Evolutionary conservation across 176 grass and related monocot species (phyloP).

Genomic region (Pontederia paniculata): DNA sequence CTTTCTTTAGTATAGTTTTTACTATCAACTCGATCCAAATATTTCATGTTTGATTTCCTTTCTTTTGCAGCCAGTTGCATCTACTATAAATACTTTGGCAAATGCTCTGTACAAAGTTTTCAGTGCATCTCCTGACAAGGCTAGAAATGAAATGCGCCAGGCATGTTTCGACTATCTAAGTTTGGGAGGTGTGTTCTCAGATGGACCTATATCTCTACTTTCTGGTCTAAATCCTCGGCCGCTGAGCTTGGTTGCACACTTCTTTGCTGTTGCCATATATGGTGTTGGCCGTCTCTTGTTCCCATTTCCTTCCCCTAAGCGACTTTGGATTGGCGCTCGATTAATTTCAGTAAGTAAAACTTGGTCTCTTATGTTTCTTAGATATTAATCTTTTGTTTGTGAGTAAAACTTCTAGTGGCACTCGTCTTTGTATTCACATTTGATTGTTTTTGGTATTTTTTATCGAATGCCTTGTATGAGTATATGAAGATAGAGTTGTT

Average conservation of each 20-base stretch:
- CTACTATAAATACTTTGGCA: slow-evolving; percentile 93
- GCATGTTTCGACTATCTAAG: slow-evolving; percentile 97
- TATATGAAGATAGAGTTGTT: too few relatives aligned
- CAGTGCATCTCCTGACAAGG: slow-evolving; percentile 70
- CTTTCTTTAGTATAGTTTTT: too few relatives aligned
- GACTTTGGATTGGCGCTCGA: slow-evolving; percentile 73
- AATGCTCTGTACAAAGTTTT: slow-evolving; percentile 97
- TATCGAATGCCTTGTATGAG: neutral
- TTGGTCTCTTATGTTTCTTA: too few relatives aligned
- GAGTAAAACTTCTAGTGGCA: neutral
- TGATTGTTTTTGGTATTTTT: neutral
- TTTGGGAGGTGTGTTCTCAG: slow-evolving; percentile 82
- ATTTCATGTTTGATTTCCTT: neutral
- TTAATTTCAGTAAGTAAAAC: slow-evolving; percentile 73
- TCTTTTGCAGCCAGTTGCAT: slow-evolving; percentile 69
- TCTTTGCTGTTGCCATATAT: slow-evolving; percentile 94
- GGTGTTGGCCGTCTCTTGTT: slow-evolving; percentile 83
- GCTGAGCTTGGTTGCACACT: slow-evolving; percentile 78
- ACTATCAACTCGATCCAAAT: neutral
- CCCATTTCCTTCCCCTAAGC: slow-evolving; percentile 74
- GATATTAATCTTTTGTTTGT: neutral
- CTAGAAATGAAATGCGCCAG: slow-evolving; percentile 87
- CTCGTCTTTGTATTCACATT: too few relatives aligned
- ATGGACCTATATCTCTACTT: slow-evolving; percentile 74
- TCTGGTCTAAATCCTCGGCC: slow-evolving; percentile 93